Percentiles rank a stretch among this genome's conserved stretches.
Conservation (phyloP, 495 filamentous ascomycete genomes). For the Physcia stellaris region DNA sequence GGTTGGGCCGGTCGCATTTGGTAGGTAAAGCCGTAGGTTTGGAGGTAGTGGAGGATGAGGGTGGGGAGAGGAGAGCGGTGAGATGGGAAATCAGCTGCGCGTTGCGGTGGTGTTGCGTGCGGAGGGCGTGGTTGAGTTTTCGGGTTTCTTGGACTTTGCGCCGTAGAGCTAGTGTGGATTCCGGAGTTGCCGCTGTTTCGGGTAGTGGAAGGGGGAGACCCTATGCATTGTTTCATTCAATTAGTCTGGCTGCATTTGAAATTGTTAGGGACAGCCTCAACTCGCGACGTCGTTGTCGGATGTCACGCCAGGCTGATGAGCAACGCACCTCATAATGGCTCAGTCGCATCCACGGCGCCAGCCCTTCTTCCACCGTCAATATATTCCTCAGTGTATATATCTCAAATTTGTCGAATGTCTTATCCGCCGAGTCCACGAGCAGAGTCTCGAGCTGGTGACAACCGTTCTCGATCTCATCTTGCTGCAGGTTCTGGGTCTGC, state of each 20-base stretch:
- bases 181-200: constrained; percentile 34
- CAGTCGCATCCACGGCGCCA: constrained; percentile 64
- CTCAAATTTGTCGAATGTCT: constrained; percentile 67
- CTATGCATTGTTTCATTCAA: constrained; percentile 1
- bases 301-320: background rate
- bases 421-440: constrained; percentile 67
- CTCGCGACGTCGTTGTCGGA: background rate
- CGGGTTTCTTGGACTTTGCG: constrained; percentile 68
- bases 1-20: constrained; percentile 13
- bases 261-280: background rate
- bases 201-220: constrained; percentile 10
- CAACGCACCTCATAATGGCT: constrained; percentile 68
- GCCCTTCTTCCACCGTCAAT: constrained; percentile 57
- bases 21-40: constrained; percentile 7
- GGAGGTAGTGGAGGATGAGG: constrained; percentile 17
- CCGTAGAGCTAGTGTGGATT: constrained; percentile 54
- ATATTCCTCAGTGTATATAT: constrained; percentile 82
- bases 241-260: background rate
- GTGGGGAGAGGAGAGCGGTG: constrained; percentile 32
- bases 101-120: constrained; percentile 65
- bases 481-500: constrained; percentile 27
- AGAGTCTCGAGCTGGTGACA: constrained; percentile 88
- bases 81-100: constrained; percentile 55
- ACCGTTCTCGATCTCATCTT: constrained; percentile 75
- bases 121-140: constrained; percentile 61